Evolutionary conservation across 306 rosid species (phyloP).

Genomic region (Prunus persica): DNA sequence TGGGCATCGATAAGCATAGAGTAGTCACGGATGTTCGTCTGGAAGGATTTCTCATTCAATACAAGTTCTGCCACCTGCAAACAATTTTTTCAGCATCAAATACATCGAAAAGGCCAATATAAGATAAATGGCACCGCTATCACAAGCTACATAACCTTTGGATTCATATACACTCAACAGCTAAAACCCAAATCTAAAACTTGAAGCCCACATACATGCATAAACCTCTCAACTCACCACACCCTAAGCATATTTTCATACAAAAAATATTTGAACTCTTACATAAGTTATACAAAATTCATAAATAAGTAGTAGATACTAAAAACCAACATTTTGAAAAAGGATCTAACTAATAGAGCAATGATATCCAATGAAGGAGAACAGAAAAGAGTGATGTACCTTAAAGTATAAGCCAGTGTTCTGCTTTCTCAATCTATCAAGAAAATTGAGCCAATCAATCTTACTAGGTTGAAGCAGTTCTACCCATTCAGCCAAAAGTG

Average conservation of each 20-base stretch:
- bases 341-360: neutral
- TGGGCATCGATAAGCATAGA: conserved; percentile 61
- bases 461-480: conserved; percentile 74
- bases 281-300: neutral
- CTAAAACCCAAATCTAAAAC: neutral
- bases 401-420: conserved; percentile 50
- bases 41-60: conserved; percentile 70
- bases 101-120: conserved; percentile 4
- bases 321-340: neutral
- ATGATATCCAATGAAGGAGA: neutral
- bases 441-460: conserved; percentile 72
- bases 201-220: neutral
- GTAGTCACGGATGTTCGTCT: conserved; percentile 67
- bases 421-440: conserved; percentile 58
- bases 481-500: conserved; percentile 65
- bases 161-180: neutral
- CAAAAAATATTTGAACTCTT: neutral
- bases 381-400: conserved; percentile 37
- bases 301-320: neutral
- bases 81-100: conserved; percentile 29
- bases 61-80: conserved; percentile 77
- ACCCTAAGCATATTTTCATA: neutral
- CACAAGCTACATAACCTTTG: conserved; percentile 7
- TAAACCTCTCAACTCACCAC: neutral
- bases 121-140: conserved; percentile 6